Evolutionary conservation across 2,329 filamentous ascomycete species (phyloP).

Genomic region (Arachnomyces sp.): DNA sequence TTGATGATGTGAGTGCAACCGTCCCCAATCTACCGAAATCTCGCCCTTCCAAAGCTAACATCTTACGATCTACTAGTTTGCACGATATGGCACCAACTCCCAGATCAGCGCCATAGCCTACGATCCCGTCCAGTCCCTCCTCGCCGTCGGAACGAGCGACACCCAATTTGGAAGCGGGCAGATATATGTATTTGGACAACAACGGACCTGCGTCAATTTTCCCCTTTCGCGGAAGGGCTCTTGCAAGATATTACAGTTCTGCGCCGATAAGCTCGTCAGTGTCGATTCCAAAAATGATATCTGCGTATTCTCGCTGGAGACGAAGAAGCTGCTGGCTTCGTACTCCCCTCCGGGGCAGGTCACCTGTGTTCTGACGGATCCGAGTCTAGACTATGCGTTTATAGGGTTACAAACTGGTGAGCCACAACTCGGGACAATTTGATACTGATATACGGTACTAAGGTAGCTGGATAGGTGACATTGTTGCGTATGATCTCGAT

Average conservation of each 20-base stretch:
- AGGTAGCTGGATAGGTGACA: constrained; percentile 52
- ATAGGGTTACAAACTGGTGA: constrained; percentile 65
- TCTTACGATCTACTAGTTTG: constrained; percentile 40
- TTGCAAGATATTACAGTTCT: constrained; percentile 72
- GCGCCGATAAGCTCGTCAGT: constrained; percentile 73
- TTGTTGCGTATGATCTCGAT: constrained; percentile 90
- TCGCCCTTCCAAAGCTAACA: background rate
- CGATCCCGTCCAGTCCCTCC: constrained; percentile 85
- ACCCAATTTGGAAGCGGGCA: constrained; percentile 77
- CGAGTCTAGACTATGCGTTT: constrained; percentile 87
- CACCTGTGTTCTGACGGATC: constrained; percentile 68
- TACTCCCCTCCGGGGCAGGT: constrained; percentile 72
- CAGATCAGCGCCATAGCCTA: constrained; percentile 72
- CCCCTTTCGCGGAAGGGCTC: constrained; percentile 63
- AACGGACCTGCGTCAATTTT: constrained; percentile 68
- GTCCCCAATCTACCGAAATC: no score
- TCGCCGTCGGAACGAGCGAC: constrained; percentile 85
- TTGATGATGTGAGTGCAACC: constrained; percentile 61
- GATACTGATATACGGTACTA: background rate
- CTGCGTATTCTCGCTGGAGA: constrained; percentile 70
- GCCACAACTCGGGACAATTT: constrained; percentile 9
- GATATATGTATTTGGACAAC: constrained; percentile 81
- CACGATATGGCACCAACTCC: constrained; percentile 73
- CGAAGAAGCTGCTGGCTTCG: constrained; percentile 56
- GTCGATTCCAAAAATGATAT: constrained; percentile 82